These are phyloP conservation scores for Wickerhamomyces alni DNA, from an alignment of 805 yeast genomes.

Conservation along the genomic window DNA sequence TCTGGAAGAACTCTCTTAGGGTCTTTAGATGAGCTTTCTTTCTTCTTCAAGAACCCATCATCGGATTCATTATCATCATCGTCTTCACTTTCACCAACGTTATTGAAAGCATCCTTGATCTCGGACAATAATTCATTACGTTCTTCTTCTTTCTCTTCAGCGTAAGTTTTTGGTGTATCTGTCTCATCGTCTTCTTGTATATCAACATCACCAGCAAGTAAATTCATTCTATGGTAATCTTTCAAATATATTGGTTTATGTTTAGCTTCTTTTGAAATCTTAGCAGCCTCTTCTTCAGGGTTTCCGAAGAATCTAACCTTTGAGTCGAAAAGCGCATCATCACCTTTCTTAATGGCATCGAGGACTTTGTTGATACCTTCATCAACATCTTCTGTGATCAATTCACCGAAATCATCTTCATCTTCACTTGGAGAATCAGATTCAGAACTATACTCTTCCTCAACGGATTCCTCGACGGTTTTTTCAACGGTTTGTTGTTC, in stretches of 20 bases:
- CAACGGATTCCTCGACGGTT: constrained; percentile 22
- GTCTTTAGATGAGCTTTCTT: constrained; percentile 32
- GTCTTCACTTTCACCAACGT: constrained; percentile 33
- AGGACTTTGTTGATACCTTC: constrained; percentile 69
- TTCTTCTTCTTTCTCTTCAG: constrained; percentile 69
- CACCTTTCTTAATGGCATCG: constrained; percentile 61
- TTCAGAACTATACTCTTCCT: constrained; percentile 29
- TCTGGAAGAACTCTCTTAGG: constrained; percentile 47
- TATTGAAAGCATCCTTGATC: constrained; percentile 63
- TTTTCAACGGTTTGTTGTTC: constrained; percentile 18
- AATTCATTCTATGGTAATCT: constrained; percentile 84
- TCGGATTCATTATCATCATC: constrained; percentile 36
- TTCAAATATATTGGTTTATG: constrained; percentile 81
- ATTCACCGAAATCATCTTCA: constrained; percentile 89
- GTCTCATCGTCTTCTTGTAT: constrained; percentile 50
- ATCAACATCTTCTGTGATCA: constrained; percentile 83
- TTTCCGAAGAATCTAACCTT: constrained; percentile 69
- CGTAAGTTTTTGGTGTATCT: constrained; percentile 62
- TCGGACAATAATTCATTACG: constrained; percentile 67
- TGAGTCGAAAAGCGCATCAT: constrained; percentile 61
- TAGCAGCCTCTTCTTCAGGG: constrained; percentile 36
- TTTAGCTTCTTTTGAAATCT: constrained; percentile 17
- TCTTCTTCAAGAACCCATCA: constrained; percentile 54
- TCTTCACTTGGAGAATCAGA: constrained; percentile 49
- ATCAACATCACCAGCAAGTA: constrained; percentile 55